These are phyloP conservation scores for Centrapalus pauciflorus DNA, from an alignment of 129 eudicot genomes.

Conservation along the genomic window DNA sequence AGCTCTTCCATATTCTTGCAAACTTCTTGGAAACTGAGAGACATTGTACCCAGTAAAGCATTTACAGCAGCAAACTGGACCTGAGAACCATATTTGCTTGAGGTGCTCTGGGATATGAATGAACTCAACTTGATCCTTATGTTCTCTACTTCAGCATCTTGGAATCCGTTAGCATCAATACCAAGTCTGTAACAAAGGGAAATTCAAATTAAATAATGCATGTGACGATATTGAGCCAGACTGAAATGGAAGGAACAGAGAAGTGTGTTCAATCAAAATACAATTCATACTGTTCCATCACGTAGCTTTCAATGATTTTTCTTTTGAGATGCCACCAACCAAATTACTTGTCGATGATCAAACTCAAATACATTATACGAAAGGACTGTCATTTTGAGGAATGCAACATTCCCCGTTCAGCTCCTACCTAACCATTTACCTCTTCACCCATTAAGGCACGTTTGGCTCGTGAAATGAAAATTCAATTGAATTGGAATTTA, in stretches of 20 bases:
- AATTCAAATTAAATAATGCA: not conserved
- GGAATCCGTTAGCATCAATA: slow-evolving; percentile 43
- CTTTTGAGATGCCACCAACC: no score
- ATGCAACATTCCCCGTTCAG: not conserved
- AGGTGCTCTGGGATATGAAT: slow-evolving; percentile 29
- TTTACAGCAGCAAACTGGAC: slow-evolving; percentile 46
- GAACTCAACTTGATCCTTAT: slow-evolving; percentile 41
- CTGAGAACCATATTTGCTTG: slow-evolving; percentile 18
- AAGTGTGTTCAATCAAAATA: not conserved
- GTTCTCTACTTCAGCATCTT: slow-evolving; percentile 48
- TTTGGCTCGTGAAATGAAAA: no score
- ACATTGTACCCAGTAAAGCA: slow-evolving; percentile 48
- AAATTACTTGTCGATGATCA: no score
- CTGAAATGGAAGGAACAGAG: not conserved
- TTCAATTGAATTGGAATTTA: no score
- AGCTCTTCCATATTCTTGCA: slow-evolving; percentile 25
- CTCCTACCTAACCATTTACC: not conserved
- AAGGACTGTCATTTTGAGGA: not conserved
- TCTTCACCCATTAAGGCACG: not conserved
- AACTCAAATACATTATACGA: no score
- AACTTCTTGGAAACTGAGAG: slow-evolving; percentile 46
- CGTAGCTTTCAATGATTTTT: no score
- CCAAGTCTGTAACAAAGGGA: slow-evolving; percentile 49
- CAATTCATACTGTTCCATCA: not conserved
- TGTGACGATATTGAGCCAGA: not conserved